Evolutionary conservation across 352 stramenopile species (phyloP), one percentile per base, ranked within the genome.

Genomic region (Phytophthora meadii): DNA sequence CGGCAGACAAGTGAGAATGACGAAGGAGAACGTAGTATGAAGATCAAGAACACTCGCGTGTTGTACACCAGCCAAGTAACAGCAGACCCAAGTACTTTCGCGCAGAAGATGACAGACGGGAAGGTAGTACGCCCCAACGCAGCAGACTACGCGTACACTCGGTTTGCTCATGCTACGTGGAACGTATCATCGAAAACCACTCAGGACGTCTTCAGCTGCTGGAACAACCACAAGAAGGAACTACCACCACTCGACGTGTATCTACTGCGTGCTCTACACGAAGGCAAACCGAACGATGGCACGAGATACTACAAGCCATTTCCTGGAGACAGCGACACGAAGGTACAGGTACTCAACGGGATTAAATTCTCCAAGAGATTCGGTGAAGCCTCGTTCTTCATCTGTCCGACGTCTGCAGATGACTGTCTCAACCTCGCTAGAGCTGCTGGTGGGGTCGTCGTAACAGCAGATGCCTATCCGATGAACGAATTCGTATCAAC

Each of bases 341-440:
- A 87, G 19, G 41, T 73, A 44, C 64, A 65, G 17, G 50, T 54
- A 5, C 28, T 83, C n/a, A 46, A 68, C 19, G 48, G 65, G 4
- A 30, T 53, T n/a, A 47, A 66, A 11, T 91, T 85, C 39, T 76
- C 72, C 15, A 74, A 76, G 37, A 44, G 73, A 11, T 46, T 92
- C 30, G 68, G 72, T 0, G 64, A 85, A 14, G 44, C 77, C 5
- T 58, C 77, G 14, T 84, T 82, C 54, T 81, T 90, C 24, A 49
- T 92, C 45, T 89, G 77, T 50, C 66, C 83, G 28, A 84, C 81
- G 53, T 78, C 79, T 15, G 83, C 72, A 54, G 79, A 82, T 41
- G 79, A 90, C 59, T 86, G 81, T 74, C 82, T 90, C 50, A 83
- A 88, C 54, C 76, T 88, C 30, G 82, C 76, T 15, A 71, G 79